These are phyloP conservation scores for Fusarium torulosum DNA, from an alignment of 2,329 filamentous ascomycete species.

Conservation along the genomic window DNA sequence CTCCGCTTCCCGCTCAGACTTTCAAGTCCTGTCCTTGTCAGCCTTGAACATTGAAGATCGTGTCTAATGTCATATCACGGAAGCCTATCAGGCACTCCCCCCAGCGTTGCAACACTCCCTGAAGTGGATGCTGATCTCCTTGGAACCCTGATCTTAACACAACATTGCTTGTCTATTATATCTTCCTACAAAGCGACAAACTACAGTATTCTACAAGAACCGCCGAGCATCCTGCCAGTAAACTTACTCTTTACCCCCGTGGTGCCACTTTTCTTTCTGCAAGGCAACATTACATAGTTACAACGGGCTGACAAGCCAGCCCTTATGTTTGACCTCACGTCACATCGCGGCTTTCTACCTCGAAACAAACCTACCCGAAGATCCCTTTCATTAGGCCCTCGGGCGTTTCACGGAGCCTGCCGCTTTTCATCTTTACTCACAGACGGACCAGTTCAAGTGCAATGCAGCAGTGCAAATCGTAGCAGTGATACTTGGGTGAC, in stretches of 20 bases:
- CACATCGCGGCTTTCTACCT: conserved; percentile 34
- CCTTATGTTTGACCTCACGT: conserved; percentile 42
- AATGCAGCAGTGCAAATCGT: conserved; percentile 2
- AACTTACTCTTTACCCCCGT: conserved; percentile 15
- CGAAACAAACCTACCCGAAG: conserved; percentile 42
- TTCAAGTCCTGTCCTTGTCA: conserved; percentile 18
- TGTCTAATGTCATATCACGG: conserved; percentile 21
- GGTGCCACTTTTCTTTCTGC: conserved; percentile 40
- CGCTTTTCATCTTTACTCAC: not conserved
- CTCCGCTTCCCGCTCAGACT: conserved; percentile 26
- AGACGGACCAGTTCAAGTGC: not conserved
- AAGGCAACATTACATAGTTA: conserved; percentile 42
- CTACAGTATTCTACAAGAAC: conserved; percentile 35
- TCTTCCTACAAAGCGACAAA: conserved; percentile 8
- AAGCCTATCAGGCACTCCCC: conserved; percentile 34
- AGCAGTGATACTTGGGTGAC: conserved; percentile 42
- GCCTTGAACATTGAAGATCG: conserved; percentile 26
- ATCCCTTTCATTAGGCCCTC: conserved; percentile 38
- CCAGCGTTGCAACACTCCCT: conserved; percentile 31
- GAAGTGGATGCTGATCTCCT: conserved; percentile 31
- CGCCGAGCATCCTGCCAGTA: conserved; percentile 33
- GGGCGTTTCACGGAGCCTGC: conserved; percentile 35
- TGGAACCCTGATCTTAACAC: conserved; percentile 35
- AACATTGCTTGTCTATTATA: conserved; percentile 8
- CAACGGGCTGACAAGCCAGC: conserved; percentile 29